These are phyloP conservation scores for Penicillium frequentans DNA, from an alignment of 2,329 filamentous ascomycete species.

Conservation along the genomic window DNA sequence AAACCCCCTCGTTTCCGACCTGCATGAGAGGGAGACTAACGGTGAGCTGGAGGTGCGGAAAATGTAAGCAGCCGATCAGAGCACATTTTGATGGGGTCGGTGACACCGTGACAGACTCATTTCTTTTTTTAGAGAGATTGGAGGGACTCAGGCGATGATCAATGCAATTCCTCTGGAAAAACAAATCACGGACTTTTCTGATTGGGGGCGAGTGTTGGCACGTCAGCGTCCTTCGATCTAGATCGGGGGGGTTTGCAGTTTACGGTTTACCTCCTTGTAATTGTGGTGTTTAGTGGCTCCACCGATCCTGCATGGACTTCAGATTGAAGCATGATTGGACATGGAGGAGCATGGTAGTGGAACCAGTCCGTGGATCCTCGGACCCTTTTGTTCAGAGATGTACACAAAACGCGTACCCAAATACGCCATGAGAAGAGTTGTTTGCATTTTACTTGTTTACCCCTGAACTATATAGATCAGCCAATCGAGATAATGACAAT, in stretches of 20 bases:
- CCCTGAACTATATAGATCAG: no score
- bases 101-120: background rate
- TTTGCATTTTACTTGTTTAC: no score
- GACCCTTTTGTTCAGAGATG: background rate
- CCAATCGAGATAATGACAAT: no score
- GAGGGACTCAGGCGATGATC: background rate
- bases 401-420: background rate
- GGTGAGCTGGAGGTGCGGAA: background rate
- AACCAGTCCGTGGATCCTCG: background rate
- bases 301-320: background rate
- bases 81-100: background rate
- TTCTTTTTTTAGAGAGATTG: background rate
- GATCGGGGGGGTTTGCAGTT: background rate
- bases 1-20: background rate
- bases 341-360: background rate
- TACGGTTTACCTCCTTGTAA: background rate
- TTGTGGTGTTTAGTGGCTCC: background rate
- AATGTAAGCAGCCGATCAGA: background rate
- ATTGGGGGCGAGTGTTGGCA: background rate
- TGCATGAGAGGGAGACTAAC: background rate
- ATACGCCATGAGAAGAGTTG: background rate
- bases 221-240: background rate
- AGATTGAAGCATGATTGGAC: background rate
- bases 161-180: background rate
- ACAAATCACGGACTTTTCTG: background rate